Percentiles rank a stretch among this genome's conserved stretches.
Evolutionary conservation across 2,329 filamentous ascomycete species (phyloP).

Genomic region (Tolypocladium pustulatum): DNA sequence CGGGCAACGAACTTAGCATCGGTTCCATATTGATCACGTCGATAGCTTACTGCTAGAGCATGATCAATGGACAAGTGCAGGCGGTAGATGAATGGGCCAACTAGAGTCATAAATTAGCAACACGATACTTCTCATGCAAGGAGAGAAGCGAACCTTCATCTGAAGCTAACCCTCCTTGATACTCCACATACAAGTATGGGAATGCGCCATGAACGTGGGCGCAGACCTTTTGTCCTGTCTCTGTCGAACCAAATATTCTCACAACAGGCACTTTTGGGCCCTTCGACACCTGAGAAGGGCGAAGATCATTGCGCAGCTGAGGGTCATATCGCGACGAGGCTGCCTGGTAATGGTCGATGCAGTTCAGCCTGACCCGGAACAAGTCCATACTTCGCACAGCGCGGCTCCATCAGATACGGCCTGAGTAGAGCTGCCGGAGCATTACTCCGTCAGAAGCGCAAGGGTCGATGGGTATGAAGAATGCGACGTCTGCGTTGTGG

Average conservation of each 20-base stretch:
- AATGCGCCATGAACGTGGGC: slow-evolving; percentile 93
- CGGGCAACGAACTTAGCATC: slow-evolving; percentile 69
- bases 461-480: background rate
- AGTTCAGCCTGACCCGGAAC: slow-evolving; percentile 89
- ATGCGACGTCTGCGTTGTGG: background rate
- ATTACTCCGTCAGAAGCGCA: background rate
- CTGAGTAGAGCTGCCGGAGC: background rate
- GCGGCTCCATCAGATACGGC: slow-evolving; percentile 8
- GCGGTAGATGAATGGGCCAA: slow-evolving; percentile 63
- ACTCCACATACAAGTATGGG: slow-evolving; percentile 90
- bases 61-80: slow-evolving; percentile 85
- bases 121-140: too few species aligned
- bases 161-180: slow-evolving; percentile 55
- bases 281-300: slow-evolving; percentile 45
- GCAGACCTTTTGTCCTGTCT: slow-evolving; percentile 92
- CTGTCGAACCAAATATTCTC: slow-evolving; percentile 83
- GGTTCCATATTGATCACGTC: slow-evolving; percentile 60
- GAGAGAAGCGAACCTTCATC: slow-evolving; percentile 49
- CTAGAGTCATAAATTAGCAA: slow-evolving; percentile 27
- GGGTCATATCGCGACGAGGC: slow-evolving; percentile 73
- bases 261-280: slow-evolving; percentile 75
- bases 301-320: slow-evolving; percentile 56
- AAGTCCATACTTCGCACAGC: slow-evolving; percentile 36
- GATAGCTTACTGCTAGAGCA: slow-evolving; percentile 77
- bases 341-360: slow-evolving; percentile 89